Base-by-base conservation (phyloP, 352 stramenopile genomes). In the Globisporangium radiosum region DNA sequence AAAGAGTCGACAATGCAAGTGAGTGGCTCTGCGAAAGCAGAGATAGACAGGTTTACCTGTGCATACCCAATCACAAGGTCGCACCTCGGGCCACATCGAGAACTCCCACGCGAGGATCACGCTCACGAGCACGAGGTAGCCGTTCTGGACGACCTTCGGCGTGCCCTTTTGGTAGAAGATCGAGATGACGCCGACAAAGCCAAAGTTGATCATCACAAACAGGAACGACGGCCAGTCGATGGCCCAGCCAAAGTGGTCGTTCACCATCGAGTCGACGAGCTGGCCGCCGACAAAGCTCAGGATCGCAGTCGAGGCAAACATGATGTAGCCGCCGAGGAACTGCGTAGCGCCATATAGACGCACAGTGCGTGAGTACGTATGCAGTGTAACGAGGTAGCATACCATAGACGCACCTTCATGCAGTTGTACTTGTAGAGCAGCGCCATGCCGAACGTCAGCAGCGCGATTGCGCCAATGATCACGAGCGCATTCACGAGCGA, bases 21-120 rank as follows among this genome's bases (percentile, higher is more conserved):
- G 17, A 19, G 17, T 47, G 10, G 42, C 42, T 47, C 42, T 47
- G 3, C 42, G 4, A 3, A 3, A 47, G 10, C 42, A 47, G 17
- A 19, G 17, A 19, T 19, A 19, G 17, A 19, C 17, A 19, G 17
- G 17, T 19, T 19, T 19, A 19, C 17, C 17, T 19, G 17, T 19
- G 17, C 17, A 19, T 19, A 10, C 42, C 3, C 7, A 9, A 10
- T 14, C 17, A 19, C 17, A 33, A 2, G 11, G 25, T 14, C 53
- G 75, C 91, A 95, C 90, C 96, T 97, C 87, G 37, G 96, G 94
- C 72, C 98, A 98, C 77, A 97, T 95, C 49, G 89, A 97, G 43
- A 99, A 90, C 62, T 99, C 83, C 94, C 96, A 99, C 15, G 95
- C 95, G 59, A 99, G 80, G 60, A 99, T 98, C 15, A 99, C 93